phyloP scores from a whole-genome alignment of 305 asterid species.

The Lippia alba region DNA sequence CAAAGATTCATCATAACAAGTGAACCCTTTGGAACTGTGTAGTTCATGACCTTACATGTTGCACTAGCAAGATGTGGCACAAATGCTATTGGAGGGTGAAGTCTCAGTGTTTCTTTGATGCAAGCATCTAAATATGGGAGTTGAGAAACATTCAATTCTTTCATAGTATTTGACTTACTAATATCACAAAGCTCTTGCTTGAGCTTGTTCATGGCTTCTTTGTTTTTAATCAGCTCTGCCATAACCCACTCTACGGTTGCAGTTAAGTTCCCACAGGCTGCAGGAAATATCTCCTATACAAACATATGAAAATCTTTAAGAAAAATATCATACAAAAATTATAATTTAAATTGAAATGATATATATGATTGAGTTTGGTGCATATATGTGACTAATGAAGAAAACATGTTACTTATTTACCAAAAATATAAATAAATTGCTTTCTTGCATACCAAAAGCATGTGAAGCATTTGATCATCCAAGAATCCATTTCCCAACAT shows the following conservation, averaged over 20 bases:
- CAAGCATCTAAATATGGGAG: conserved; percentile 46
- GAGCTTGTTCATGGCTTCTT: conserved; percentile 36
- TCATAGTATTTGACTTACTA: conserved; percentile 19
- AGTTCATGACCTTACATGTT: conserved; percentile 41
- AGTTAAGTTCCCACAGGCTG: conserved; percentile 46
- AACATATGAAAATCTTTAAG: too few relatives aligned
- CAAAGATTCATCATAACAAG: conserved; percentile 47
- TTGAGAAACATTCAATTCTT: conserved; percentile 38
- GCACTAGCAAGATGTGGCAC: conserved; percentile 44
- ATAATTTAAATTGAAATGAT: too few relatives aligned
- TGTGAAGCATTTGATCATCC: conserved; percentile 44
- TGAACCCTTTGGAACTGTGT: conserved; percentile 43
- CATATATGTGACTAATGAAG: too few relatives aligned
- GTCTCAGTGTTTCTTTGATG: conserved; percentile 46
- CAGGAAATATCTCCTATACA: conserved; percentile 48
- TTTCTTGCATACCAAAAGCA: conserved; percentile 40
- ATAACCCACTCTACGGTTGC: conserved; percentile 49
- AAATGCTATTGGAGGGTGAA: conserved; percentile 51
- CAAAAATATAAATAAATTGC: too few relatives aligned
- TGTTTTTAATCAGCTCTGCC: conserved; percentile 48
- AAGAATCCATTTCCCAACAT: conserved; percentile 41
- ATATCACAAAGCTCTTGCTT: conserved; percentile 36
- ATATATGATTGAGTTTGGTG: too few relatives aligned
- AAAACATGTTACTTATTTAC: too few relatives aligned
- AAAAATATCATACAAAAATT: too few relatives aligned